These are phyloP conservation scores for Linderniella brevidens DNA, from an alignment of 257 asterid species.

Conservation along the genomic window DNA sequence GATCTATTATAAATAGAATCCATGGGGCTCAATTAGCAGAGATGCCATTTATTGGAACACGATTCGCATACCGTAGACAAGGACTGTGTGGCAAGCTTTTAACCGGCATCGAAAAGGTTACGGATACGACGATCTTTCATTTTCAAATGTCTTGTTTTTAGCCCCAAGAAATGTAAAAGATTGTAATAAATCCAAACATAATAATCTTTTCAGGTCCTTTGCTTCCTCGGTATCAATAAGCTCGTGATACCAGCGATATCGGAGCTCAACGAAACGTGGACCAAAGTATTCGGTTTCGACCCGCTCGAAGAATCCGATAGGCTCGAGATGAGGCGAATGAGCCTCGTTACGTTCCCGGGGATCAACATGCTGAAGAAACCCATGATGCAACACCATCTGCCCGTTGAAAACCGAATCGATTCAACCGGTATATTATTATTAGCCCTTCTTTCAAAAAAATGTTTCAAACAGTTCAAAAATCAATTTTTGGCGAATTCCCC, in stretches of 20 bases:
- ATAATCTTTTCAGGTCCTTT: constrained; percentile 43
- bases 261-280: constrained; percentile 75
- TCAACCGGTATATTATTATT: constrained; percentile 45
- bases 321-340: constrained; percentile 60
- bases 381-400: neutral
- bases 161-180: constrained; percentile 5
- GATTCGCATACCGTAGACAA: constrained; percentile 62
- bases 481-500: no score
- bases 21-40: constrained; percentile 79
- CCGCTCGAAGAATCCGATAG: constrained; percentile 56
- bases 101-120: constrained; percentile 54
- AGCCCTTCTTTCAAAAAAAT: neutral
- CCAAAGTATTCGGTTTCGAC: constrained; percentile 53
- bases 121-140: constrained; percentile 19
- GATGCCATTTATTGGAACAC: constrained; percentile 97
- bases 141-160: neutral
- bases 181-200: neutral
- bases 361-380: constrained; percentile 69
- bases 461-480: no score
- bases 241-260: constrained; percentile 83
- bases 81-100: constrained; percentile 86
- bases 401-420: constrained; percentile 10
- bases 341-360: constrained; percentile 64
- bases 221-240: constrained; percentile 51
- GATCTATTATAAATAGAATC: constrained; percentile 25